phyloP scores from a whole-genome alignment of 306 rosid genomes.

The Lablab purpureus region DNA sequence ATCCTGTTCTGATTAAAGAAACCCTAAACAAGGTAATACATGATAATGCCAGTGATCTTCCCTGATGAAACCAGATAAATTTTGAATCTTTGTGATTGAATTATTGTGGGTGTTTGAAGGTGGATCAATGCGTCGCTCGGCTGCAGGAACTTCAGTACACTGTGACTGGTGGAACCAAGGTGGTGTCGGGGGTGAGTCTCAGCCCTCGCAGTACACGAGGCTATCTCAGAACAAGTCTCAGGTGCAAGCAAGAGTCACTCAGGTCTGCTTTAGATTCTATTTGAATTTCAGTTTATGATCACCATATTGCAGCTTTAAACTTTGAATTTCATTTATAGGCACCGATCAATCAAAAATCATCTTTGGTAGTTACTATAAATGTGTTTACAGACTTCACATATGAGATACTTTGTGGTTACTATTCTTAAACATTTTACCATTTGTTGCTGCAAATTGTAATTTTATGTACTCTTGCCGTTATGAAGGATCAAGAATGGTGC shows the following conservation, averaged over 20 bases:
- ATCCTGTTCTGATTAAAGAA: slow-evolving; percentile 80
- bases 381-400: neutral
- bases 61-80: neutral
- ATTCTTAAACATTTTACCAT: neutral
- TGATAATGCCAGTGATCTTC: neutral
- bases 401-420: neutral
- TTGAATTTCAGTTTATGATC: neutral
- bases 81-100: slow-evolving; percentile 1
- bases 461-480: slow-evolving; percentile 3
- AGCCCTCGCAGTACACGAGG: slow-evolving; percentile 94
- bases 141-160: slow-evolving; percentile 91
- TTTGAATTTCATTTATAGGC: neutral
- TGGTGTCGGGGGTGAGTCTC: slow-evolving; percentile 81
- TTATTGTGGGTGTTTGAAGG: slow-evolving; percentile 62
- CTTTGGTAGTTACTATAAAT: neutral
- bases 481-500: slow-evolving; percentile 67
- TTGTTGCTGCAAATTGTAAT: neutral
- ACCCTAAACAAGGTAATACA: slow-evolving; percentile 76
- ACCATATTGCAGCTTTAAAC: neutral
- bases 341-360: neutral
- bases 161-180: slow-evolving; percentile 79
- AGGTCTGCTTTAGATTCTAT: slow-evolving; percentile 54
- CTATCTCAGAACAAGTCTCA: slow-evolving; percentile 86
- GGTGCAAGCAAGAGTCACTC: slow-evolving; percentile 92
- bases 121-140: slow-evolving; percentile 90